Percentiles rank a stretch among this genome's conserved stretches.
phyloP scores from a whole-genome alignment of 352 stramenopile genomes.

The Elongisporangium prolatum region DNA sequence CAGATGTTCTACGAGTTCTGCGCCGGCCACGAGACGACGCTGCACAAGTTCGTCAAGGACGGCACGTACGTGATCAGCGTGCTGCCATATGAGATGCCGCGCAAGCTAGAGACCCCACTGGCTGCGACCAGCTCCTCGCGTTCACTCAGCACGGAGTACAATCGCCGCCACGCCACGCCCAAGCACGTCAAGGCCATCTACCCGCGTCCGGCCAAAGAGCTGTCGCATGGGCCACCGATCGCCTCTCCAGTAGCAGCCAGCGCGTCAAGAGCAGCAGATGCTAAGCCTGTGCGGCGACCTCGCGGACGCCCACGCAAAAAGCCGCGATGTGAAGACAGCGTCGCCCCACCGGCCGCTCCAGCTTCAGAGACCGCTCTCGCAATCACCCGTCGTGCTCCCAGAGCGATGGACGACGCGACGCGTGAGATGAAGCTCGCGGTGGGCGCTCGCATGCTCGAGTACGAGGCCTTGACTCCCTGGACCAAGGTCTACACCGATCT shows the following conservation, averaged over 20 bases:
- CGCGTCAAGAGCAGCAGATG: neutral
- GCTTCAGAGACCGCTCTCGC: neutral
- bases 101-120: neutral
- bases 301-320: neutral
- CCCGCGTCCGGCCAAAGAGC: neutral
- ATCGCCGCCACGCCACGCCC: neutral
- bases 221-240: neutral
- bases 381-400: neutral
- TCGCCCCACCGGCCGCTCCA: neutral
- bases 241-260: neutral
- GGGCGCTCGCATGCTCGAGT: slow-evolving; percentile 5
- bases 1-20: slow-evolving; percentile 39
- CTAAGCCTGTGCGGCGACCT: neutral
- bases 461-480: slow-evolving; percentile 34
- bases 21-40: slow-evolving; percentile 11
- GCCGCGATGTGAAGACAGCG: neutral
- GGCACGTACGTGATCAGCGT: slow-evolving; percentile 30
- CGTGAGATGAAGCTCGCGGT: neutral
- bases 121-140: neutral
- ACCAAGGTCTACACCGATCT: slow-evolving; percentile 20
- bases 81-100: slow-evolving; percentile 23
- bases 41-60: slow-evolving; percentile 21
- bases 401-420: neutral
- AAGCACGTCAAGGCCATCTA: neutral
- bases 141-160: neutral